Evolutionary conservation across 2,329 filamentous ascomycete species (phyloP).

Genomic region (Dichotomopilus funicola): DNA sequence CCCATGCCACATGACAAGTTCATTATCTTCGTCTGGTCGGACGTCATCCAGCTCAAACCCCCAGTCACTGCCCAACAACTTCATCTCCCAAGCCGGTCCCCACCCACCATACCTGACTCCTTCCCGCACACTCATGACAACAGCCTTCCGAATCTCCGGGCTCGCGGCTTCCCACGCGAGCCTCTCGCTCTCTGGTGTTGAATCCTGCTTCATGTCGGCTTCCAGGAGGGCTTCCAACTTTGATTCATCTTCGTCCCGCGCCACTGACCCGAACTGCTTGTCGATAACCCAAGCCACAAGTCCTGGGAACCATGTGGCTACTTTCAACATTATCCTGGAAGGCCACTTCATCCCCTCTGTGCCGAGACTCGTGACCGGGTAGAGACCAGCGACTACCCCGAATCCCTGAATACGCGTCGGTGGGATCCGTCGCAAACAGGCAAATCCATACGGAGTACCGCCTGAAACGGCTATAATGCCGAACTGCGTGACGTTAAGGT

Average conservation of each 20-base stretch:
- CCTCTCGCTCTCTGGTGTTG: background rate
- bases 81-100: slow-evolving; percentile 9
- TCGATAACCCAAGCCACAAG: slow-evolving; percentile 6
- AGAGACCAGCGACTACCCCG: slow-evolving; percentile 20
- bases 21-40: background rate
- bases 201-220: background rate
- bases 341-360: slow-evolving; percentile 13
- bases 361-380: slow-evolving; percentile 18
- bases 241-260: slow-evolving; percentile 2
- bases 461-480: slow-evolving; percentile 20
- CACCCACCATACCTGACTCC: slow-evolving; percentile 5
- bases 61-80: slow-evolving; percentile 1
- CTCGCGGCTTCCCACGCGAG: slow-evolving; percentile 1
- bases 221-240: slow-evolving; percentile 3
- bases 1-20: slow-evolving; percentile 10
- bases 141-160: background rate
- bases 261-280: slow-evolving; percentile 1
- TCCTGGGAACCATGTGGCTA: slow-evolving; percentile 1
- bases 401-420: slow-evolving; percentile 11
- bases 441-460: slow-evolving; percentile 22
- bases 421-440: slow-evolving; percentile 9
- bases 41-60: slow-evolving; percentile 4
- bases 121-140: slow-evolving; percentile 6
- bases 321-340: background rate
- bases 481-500: slow-evolving; percentile 8